These are phyloP conservation scores for Xylariaceae sp. DNA, from an alignment of 2,329 filamentous ascomycete genomes.

Conservation along the genomic window DNA sequence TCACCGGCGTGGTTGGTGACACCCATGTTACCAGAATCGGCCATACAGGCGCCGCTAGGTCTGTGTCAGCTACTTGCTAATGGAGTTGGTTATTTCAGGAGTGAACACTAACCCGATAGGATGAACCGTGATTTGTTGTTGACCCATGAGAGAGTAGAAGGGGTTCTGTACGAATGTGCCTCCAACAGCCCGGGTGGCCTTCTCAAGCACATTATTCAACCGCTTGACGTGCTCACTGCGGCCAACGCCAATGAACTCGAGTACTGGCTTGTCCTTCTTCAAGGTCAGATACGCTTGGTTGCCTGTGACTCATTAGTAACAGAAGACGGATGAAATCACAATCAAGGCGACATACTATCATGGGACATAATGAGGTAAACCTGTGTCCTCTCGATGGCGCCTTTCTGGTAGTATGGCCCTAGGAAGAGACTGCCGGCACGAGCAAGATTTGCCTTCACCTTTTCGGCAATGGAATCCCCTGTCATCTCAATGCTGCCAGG, in stretches of 20 bases:
- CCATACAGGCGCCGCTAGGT: conserved; percentile 57
- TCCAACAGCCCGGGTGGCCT: conserved; percentile 52
- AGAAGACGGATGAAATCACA: background rate
- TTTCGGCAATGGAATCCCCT: conserved; percentile 37
- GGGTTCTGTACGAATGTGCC: conserved; percentile 57
- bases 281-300: conserved; percentile 57
- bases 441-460: conserved; percentile 43
- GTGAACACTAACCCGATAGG: conserved; percentile 49
- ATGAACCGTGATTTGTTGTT: conserved; percentile 60
- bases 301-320: conserved; percentile 29
- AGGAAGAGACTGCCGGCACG: conserved; percentile 49
- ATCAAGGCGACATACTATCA: conserved; percentile 42
- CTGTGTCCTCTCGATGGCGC: conserved; percentile 55
- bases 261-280: conserved; percentile 52
- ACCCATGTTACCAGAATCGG: conserved; percentile 51
- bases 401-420: conserved; percentile 51
- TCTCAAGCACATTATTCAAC: conserved; percentile 47
- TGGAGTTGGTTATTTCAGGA: background rate
- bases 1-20: conserved; percentile 58
- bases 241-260: conserved; percentile 56
- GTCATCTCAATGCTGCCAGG: conserved; percentile 41
- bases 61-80: conserved; percentile 6
- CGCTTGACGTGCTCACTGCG: conserved; percentile 49
- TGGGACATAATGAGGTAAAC: conserved; percentile 64
- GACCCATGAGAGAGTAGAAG: conserved; percentile 49